phyloP scores from a whole-genome alignment of 371 early-diverging fungal species.

The Nosema granulosis region DNA sequence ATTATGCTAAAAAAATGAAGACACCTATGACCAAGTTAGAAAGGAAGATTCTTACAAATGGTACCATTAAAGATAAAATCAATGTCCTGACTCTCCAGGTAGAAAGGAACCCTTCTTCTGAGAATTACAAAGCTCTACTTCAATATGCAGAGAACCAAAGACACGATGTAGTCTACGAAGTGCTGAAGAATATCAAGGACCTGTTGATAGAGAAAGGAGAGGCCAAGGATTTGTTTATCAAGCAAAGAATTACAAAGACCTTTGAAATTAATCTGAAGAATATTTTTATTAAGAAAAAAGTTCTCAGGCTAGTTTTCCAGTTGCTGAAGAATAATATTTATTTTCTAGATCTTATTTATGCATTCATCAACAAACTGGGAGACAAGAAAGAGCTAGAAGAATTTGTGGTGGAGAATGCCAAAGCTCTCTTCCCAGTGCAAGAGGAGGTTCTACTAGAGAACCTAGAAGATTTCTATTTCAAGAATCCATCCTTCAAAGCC shows the following conservation, averaged over 20 bases:
- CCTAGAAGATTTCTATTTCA: slow-evolving; percentile 59
- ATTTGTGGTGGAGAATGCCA: slow-evolving; percentile 23
- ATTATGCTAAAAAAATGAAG: slow-evolving; percentile 6
- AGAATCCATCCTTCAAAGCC: slow-evolving; percentile 52
- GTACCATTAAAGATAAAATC: slow-evolving; percentile 56
- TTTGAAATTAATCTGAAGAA: slow-evolving; percentile 50
- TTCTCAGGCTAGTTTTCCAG: slow-evolving; percentile 36
- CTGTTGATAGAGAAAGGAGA: slow-evolving; percentile 37
- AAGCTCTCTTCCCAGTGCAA: slow-evolving; percentile 6
- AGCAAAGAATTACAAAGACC: slow-evolving; percentile 45
- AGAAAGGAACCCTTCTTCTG: slow-evolving; percentile 33
- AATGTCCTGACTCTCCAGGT: slow-evolving; percentile 39
- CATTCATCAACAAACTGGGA: slow-evolving; percentile 46
- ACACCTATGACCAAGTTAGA: slow-evolving; percentile 43
- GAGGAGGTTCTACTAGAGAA: slow-evolving; percentile 37
- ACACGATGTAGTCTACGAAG: slow-evolving; percentile 52
- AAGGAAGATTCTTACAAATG: slow-evolving; percentile 47
- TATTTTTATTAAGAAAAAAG: slow-evolving; percentile 53
- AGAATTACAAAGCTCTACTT: slow-evolving; percentile 51
- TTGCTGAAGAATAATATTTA: slow-evolving; percentile 41
- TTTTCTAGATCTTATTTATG: slow-evolving; percentile 42
- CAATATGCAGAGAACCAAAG: slow-evolving; percentile 50
- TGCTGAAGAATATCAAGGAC: slow-evolving; percentile 50
- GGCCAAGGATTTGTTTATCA: slow-evolving; percentile 37
- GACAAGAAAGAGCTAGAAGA: slow-evolving; percentile 36